Evolutionary conservation across 2,329 filamentous ascomycete species (phyloP), one percentile per base, ranked within the genome.

Genomic region (Phialemoniopsis sp.): DNA sequence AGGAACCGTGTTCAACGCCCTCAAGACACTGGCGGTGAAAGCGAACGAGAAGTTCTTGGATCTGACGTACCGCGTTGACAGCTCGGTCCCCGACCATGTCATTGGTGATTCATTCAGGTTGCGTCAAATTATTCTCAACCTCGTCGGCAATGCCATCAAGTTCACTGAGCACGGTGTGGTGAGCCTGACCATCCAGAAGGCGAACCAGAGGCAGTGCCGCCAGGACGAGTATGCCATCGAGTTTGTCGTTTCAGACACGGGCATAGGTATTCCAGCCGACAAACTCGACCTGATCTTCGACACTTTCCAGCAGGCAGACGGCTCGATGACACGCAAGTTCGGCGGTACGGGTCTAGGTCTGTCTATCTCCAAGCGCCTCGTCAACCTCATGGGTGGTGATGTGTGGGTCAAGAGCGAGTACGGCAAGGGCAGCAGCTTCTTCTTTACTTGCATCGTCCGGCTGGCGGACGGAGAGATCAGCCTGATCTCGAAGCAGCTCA

Each of bases 81-180:
- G 85, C 60, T 88, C 87, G 4, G 89, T 97, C 32, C 91, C 91
- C 4, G 91, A 97, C 60, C 90, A 95, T 59, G 89, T 97, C 31
- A 84, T 96, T 46, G 93, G 93, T 45, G 93, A 98, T 60, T 94
- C 90, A 2, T 97, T 96, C 84, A 85, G 93, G 63, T 70, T 97
- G 41, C 82, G 91, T 46, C 93, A 98, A 65, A 95, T 98, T 53
- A 96, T 97, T 46, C 77, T 97, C 41, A 98, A 98, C 64, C 72
- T 98, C 41, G 91, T 97, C 39, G 93, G 93, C 57, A 98, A 98
- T 56, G 91, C 93, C 40, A 96, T 98, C 73, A 98, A 98, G 60
- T 98, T 98, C 62, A 97, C 93, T 4, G 91, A 97, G 63, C 85
- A 94, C 54, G 93, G 93, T 45, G 89, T 95, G 61, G 93, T 98